These are phyloP conservation scores for Auriscalpium orientale DNA, from an alignment of 768 basidiomycete species.

Conservation along the genomic window DNA sequence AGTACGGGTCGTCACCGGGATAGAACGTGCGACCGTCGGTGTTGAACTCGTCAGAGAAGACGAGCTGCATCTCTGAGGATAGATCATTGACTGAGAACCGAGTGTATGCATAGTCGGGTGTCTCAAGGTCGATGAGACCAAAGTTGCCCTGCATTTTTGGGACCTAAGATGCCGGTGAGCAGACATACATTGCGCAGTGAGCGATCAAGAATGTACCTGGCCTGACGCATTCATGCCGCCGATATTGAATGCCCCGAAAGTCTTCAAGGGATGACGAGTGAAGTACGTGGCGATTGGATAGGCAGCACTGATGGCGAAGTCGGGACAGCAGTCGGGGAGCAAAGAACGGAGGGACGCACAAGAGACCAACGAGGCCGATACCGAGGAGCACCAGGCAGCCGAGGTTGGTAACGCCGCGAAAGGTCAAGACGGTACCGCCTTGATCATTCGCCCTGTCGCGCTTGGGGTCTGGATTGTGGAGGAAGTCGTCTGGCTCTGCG, in stretches of 20 bases:
- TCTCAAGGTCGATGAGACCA: slow-evolving; percentile 51
- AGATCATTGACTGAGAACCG: slow-evolving; percentile 40
- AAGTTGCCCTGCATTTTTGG: slow-evolving; percentile 38
- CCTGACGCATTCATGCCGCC: slow-evolving; percentile 42
- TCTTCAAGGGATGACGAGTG: slow-evolving; percentile 14
- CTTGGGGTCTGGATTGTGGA: slow-evolving; percentile 26
- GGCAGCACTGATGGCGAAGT: slow-evolving; percentile 20
- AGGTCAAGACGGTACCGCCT: slow-evolving; percentile 30
- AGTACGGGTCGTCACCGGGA: slow-evolving; percentile 72
- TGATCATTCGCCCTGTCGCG: slow-evolving; percentile 25
- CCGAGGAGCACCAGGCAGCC: slow-evolving; percentile 22
- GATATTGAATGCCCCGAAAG: slow-evolving; percentile 34
- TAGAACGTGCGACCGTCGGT: slow-evolving; percentile 42
- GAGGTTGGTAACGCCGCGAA: slow-evolving; percentile 34
- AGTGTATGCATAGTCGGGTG: slow-evolving; percentile 47
- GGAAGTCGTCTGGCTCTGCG: slow-evolving; percentile 23
- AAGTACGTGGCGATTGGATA: slow-evolving; percentile 28
- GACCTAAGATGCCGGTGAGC: slow-evolving; percentile 32
- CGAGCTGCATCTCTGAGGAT: slow-evolving; percentile 37
- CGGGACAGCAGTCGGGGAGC: not conserved
- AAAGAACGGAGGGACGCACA: slow-evolving; percentile 6
- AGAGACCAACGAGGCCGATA: slow-evolving; percentile 3
- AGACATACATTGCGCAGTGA: not conserved
- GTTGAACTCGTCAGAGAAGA: slow-evolving; percentile 82
- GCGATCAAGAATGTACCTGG: slow-evolving; percentile 22